Evolutionary conservation across 192 early-diverging fungal genomes (phyloP), one percentile per base, ranked within the genome.

Genomic region (Backusella circina): DNA sequence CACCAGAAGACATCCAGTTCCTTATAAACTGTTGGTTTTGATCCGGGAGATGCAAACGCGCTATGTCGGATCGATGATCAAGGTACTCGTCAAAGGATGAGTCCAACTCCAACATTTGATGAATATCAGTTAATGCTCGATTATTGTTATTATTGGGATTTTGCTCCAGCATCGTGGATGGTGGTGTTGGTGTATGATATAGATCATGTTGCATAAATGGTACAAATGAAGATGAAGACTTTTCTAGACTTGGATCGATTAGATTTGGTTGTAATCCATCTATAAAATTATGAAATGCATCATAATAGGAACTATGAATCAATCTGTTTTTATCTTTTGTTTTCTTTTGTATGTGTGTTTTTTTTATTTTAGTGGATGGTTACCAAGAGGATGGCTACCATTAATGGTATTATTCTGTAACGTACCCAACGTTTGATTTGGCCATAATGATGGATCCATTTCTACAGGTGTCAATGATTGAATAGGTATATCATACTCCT

Each of bases 1-100:
- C 31, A 21, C 30, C 68, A 15, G 80, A 82, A 21, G 77, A 80
- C 16, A 80, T 77, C 16, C 77, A 74, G 26, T 73, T 68, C 12
- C 70, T 68, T 23, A 75, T 67, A 8, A 72, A 67, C 32, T 69
- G 26, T 5, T 74, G 71, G 4, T 32, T 12, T 9, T 41, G 31
- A 26, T 65, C 30, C 23, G 31, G 30, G n/a, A 41, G 73, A 28
- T 44, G 31, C 30, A 73, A 10, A 68, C 67, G 67, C 35, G 67
- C 21, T 7, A 35, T 67, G 4, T 67, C 15, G 10, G 32, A n/a
- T 68, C n/a, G 32, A 21, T 33, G 33, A 38, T 68, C 67, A 23
- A 68, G 33, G 36, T 38, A 68, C 13, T 68, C 33, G 23, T 38
- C 32, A 68, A 23, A 36, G 33, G 67, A 38, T 36, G 67, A 36